Conservation (phyloP, 163 green algal genomes). For the Scenedesmus sp. region DNA sequence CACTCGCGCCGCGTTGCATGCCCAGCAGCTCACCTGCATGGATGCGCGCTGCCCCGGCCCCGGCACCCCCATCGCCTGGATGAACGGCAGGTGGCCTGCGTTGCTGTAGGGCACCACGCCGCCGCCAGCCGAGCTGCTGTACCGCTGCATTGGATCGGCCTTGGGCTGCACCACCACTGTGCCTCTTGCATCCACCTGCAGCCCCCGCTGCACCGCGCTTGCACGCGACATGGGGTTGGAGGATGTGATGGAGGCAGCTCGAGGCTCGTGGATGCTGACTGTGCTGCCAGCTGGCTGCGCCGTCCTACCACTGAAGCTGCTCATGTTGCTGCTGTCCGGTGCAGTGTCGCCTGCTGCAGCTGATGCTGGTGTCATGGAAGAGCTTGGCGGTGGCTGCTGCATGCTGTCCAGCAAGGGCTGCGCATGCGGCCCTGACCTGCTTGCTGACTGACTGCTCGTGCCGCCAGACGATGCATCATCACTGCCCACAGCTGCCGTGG, state of each 20-base stretch:
- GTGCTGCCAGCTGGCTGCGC: neutral
- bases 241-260: neutral
- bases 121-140: neutral
- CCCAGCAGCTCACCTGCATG: neutral
- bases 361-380: neutral
- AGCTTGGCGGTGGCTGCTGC: conserved; percentile 1
- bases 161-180: neutral
- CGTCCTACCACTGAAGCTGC: neutral
- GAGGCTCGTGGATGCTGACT: neutral
- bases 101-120: neutral
- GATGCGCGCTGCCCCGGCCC: neutral
- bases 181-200: conserved; percentile 20
- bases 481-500: neutral
- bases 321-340: neutral
- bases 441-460: conserved; percentile 16
- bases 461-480: neutral
- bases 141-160: neutral
- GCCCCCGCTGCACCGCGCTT: neutral
- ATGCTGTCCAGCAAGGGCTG: neutral
- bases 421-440: neutral
- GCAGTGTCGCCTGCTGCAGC: conserved; percentile 4
- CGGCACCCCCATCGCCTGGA: neutral
- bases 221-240: conserved; percentile 33
- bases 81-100: neutral
- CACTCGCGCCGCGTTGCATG: no score